Evolutionary conservation across 257 asterid genomes (phyloP).

Genomic region (Hygrophila difformis): DNA sequence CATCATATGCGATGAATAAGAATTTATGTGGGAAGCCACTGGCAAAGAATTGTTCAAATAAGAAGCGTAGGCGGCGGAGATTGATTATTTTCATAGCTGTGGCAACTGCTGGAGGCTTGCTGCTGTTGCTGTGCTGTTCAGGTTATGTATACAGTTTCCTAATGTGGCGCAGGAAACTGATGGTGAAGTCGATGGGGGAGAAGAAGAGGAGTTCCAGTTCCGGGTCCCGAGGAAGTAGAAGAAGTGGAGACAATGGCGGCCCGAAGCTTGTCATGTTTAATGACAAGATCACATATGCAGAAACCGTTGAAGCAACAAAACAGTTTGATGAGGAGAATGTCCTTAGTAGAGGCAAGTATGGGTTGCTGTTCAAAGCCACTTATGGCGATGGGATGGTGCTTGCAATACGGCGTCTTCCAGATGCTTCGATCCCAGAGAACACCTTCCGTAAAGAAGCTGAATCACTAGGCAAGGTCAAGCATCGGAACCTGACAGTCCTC

Average conservation of each 20-base stretch:
- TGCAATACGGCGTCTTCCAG: slow-evolving; percentile 67
- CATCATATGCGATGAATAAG: slow-evolving; percentile 40
- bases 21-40: slow-evolving; percentile 63
- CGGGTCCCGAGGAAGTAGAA: slow-evolving; percentile 49
- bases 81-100: slow-evolving; percentile 48
- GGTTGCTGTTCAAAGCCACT: slow-evolving; percentile 59
- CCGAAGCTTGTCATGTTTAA: slow-evolving; percentile 78
- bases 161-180: slow-evolving; percentile 55
- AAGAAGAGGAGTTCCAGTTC: slow-evolving; percentile 83
- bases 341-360: slow-evolving; percentile 59
- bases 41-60: slow-evolving; percentile 30
- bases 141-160: slow-evolving; percentile 54
- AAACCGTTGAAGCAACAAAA: slow-evolving; percentile 77
- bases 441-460: slow-evolving; percentile 70
- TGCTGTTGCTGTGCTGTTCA: slow-evolving; percentile 48
- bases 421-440: slow-evolving; percentile 47
- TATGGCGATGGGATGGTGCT: slow-evolving; percentile 89
- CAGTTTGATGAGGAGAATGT: slow-evolving; percentile 90
- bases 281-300: slow-evolving; percentile 66
- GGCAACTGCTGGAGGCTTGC: slow-evolving; percentile 49
- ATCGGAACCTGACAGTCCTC: slow-evolving; percentile 68
- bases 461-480: slow-evolving; percentile 64
- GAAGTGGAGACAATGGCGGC: slow-evolving; percentile 68
- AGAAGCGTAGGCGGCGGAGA: slow-evolving; percentile 37
- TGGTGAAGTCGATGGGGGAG: slow-evolving; percentile 42